Conservation (phyloP, 371 early-diverging fungal species). For the Mortierella sp. region DNA sequence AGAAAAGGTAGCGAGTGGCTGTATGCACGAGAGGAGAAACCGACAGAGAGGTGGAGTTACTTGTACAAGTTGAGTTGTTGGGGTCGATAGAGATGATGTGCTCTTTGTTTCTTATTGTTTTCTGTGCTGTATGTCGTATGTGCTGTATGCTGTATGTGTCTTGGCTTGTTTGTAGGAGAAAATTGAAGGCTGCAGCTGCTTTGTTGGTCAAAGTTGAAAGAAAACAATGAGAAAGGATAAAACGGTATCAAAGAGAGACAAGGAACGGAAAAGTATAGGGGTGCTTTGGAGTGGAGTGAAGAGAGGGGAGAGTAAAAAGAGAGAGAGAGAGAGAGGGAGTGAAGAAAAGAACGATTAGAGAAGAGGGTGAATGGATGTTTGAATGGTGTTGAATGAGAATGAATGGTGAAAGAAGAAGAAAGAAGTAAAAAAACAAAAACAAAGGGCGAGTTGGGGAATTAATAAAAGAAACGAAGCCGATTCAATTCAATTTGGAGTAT, state of each 20-base stretch:
- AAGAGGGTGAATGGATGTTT: not conserved
- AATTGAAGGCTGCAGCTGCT: no score
- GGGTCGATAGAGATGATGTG: slow-evolving; percentile 10
- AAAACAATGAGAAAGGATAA: not conserved
- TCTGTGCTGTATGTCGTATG: not conserved
- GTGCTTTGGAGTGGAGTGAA: not conserved
- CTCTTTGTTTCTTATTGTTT: no score
- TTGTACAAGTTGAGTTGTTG: not conserved
- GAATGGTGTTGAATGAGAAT: not conserved
- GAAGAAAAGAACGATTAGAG: not conserved
- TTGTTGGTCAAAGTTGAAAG: not conserved
- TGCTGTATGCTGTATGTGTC: not conserved
- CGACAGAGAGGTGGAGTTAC: not conserved
- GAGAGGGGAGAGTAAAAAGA: not conserved
- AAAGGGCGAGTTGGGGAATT: not conserved
- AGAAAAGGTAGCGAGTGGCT: no score
- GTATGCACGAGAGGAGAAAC: slow-evolving; percentile 9
- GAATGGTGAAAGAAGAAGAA: not conserved
- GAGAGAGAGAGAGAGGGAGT: not conserved
- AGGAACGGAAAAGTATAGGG: not conserved
- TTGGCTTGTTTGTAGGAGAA: not conserved
- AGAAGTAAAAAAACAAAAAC: not conserved
- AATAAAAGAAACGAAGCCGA: not conserved
- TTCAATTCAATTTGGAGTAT: no score
- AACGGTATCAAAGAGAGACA: not conserved